phyloP scores from a whole-genome alignment of 129 eudicot genomes.

The Ambrosia artemisiifolia region DNA sequence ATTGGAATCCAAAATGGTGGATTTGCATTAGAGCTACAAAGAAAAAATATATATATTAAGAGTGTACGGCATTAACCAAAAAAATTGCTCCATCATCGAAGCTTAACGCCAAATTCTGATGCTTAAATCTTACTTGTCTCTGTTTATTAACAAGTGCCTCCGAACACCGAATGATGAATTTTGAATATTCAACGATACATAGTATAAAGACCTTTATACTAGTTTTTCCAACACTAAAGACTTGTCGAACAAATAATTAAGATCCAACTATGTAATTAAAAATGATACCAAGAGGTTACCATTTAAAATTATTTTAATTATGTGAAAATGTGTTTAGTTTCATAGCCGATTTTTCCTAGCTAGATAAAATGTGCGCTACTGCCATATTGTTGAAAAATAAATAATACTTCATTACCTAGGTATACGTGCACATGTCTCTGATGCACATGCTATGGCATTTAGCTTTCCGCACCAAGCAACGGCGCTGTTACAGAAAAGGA shows the following conservation, averaged over 20 bases:
- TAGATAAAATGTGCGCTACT: neutral
- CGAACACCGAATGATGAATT: neutral
- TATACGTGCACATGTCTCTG: conserved; percentile 99
- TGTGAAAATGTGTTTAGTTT: too few species aligned
- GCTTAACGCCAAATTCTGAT: neutral
- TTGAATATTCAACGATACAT: neutral
- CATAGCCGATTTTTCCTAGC: neutral
- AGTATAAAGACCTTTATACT: neutral
- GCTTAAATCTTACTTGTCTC: neutral
- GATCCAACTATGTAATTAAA: conserved; percentile 2
- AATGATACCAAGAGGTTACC: neutral
- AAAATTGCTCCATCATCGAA: neutral
- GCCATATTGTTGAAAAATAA: conserved; percentile 4
- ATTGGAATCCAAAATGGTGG: conserved; percentile 77
- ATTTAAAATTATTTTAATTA: neutral
- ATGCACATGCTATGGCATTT: conserved; percentile 96
- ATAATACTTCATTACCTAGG: conserved; percentile 58
- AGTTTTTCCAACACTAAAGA: too few species aligned
- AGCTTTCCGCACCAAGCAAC: conserved; percentile 99
- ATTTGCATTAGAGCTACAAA: neutral
- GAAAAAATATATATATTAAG: neutral
- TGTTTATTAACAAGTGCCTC: conserved; percentile 1
- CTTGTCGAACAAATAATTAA: too few species aligned
- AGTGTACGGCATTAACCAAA: conserved; percentile 3
- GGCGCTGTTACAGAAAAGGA: conserved; percentile 51